Evolutionary conservation across 192 early-diverging fungal species (phyloP).

Genomic region (Phycomyces nitens): DNA sequence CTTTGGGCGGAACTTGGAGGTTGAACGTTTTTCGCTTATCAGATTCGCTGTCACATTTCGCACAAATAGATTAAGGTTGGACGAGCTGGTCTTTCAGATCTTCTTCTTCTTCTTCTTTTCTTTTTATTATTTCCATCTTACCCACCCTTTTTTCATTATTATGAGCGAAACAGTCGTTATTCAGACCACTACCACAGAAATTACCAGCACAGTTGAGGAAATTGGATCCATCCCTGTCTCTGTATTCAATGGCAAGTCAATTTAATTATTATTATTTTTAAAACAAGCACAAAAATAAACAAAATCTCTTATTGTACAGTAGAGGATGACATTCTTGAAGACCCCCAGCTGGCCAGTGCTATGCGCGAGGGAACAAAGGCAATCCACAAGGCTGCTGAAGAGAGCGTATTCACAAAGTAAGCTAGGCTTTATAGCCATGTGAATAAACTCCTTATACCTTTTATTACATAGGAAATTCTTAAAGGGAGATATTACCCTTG

Average conservation of each 20-base stretch:
- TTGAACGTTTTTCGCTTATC: no score
- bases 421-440: neutral
- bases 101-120: no score
- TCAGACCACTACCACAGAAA: neutral
- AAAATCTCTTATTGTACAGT: neutral
- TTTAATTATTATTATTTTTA: neutral
- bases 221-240: neutral
- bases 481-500: conserved; percentile 43
- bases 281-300: neutral
- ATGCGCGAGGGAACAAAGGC: conserved; percentile 54
- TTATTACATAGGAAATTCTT: conserved; percentile 41
- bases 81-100: no score
- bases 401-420: conserved; percentile 49
- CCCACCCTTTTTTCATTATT: neutral
- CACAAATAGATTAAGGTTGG: no score
- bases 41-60: no score
- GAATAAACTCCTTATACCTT: neutral
- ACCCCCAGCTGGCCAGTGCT: conserved; percentile 43
- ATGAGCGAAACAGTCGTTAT: neutral
- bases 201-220: neutral
- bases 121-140: no score
- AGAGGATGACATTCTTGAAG: conserved; percentile 9
- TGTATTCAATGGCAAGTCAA: neutral
- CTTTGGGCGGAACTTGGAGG: no score
- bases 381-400: conserved; percentile 49